Evolutionary conservation across 495 filamentous ascomycete genomes (phyloP).

Genomic region (Penicillium verhagenii): DNA sequence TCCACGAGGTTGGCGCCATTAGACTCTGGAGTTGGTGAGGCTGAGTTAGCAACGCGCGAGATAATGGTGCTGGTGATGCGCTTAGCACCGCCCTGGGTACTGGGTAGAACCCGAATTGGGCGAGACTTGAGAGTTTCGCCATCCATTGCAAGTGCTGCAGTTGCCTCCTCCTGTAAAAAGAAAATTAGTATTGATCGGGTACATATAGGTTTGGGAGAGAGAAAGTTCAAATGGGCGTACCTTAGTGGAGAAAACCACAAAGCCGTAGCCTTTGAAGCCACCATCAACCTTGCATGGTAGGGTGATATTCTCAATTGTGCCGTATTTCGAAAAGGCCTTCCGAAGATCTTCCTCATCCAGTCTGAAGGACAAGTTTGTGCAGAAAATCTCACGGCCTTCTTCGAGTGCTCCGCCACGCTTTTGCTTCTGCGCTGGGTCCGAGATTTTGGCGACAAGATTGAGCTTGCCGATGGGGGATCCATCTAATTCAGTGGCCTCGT

Average conservation of each 20-base stretch:
- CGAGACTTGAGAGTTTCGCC: slow-evolving; percentile 67
- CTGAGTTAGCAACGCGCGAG: slow-evolving; percentile 34
- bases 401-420: slow-evolving; percentile 75
- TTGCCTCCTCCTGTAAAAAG: slow-evolving; percentile 55
- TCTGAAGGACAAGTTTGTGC: slow-evolving; percentile 68
- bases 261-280: slow-evolving; percentile 69
- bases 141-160: slow-evolving; percentile 66
- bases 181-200: slow-evolving; percentile 6
- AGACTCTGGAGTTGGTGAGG: slow-evolving; percentile 37
- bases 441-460: slow-evolving; percentile 74
- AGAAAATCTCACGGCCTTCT: slow-evolving; percentile 84
- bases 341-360: slow-evolving; percentile 65
- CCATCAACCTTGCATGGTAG: slow-evolving; percentile 64
- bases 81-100: slow-evolving; percentile 47
- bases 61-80: slow-evolving; percentile 45
- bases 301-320: slow-evolving; percentile 66
- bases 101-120: slow-evolving; percentile 66
- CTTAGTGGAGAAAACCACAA: slow-evolving; percentile 72
- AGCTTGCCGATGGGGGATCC: slow-evolving; percentile 64
- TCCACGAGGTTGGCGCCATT: slow-evolving; percentile 31
- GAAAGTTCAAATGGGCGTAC: slow-evolving; percentile 26
- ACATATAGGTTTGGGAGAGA: background rate
- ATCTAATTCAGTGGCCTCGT: slow-evolving; percentile 67
- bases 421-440: slow-evolving; percentile 74
- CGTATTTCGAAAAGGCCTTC: slow-evolving; percentile 70